Evolutionary conservation across 2,329 filamentous ascomycete genomes (phyloP).

Genomic region (Pseudogymnoascus sp.): DNA sequence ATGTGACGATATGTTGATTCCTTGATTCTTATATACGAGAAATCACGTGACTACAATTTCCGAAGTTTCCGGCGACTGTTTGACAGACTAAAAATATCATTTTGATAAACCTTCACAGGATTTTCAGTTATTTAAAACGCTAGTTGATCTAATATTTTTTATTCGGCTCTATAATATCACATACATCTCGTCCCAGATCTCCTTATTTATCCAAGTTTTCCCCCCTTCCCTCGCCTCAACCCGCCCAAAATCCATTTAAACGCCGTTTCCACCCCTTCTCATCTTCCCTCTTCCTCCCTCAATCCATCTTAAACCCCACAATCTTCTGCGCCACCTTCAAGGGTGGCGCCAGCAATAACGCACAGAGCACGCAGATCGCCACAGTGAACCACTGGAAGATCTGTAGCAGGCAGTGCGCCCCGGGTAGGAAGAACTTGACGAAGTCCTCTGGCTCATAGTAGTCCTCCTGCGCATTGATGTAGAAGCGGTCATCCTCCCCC

Average conservation of each 20-base stretch:
- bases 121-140: not conserved
- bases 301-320: not conserved
- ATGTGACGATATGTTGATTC: not conserved
- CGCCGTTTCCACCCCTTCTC: not conserved
- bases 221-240: not conserved
- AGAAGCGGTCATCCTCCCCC: conserved; percentile 45
- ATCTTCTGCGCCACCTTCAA: conserved; percentile 40
- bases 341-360: conserved; percentile 42
- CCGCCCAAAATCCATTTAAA: not conserved
- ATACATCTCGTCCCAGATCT: not conserved
- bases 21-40: not conserved
- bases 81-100: not conserved
- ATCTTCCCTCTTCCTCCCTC: conserved; percentile 11
- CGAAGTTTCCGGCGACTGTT: not conserved
- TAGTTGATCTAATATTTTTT: not conserved
- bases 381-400: conserved; percentile 59
- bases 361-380: conserved; percentile 53
- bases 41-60: not conserved
- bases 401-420: conserved; percentile 46
- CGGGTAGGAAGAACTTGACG: conserved; percentile 61
- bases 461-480: conserved; percentile 70
- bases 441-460: conserved; percentile 72
- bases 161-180: not conserved
- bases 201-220: not conserved
- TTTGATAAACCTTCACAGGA: not conserved